A percentile compares a stretch with the other conserved stretches of the same genome.
phyloP scores from a whole-genome alignment of 2,329 filamentous ascomycete species.

The Trichoderma atroviride region DNA sequence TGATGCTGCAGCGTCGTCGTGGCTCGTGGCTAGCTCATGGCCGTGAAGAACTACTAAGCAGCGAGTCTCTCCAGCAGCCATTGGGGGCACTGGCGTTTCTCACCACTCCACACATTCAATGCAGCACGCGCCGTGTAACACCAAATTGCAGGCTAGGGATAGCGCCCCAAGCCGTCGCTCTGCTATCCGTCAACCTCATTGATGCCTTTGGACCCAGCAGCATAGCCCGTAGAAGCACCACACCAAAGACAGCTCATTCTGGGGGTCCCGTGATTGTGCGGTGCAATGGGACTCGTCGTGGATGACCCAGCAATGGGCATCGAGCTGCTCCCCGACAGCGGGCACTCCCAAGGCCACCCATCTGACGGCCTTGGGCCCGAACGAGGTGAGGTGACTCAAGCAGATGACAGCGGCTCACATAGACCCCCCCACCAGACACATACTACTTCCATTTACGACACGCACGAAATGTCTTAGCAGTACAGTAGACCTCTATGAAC shows the following conservation, averaged over 20 bases:
- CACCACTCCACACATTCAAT: conserved; percentile 15
- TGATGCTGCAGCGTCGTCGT: background rate
- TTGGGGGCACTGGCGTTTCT: background rate
- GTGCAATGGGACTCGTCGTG: background rate
- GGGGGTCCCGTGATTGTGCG: conserved; percentile 13
- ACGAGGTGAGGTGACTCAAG: background rate
- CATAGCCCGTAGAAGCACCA: conserved; percentile 13
- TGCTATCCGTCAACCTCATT: background rate
- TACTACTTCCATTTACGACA: background rate
- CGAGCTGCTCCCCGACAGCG: background rate
- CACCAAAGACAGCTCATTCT: background rate
- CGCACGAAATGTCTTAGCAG: background rate
- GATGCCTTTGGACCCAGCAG: conserved; percentile 1
- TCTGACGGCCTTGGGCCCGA: background rate
- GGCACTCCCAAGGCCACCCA: background rate
- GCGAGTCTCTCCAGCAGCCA: background rate
- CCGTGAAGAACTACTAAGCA: background rate
- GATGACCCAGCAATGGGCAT: background rate
- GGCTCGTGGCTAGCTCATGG: conserved; percentile 7
- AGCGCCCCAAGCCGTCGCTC: background rate
- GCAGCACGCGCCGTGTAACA: conserved; percentile 17
- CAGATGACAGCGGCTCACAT: conserved; percentile 1
- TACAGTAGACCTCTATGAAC: background rate
- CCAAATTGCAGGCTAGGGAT: conserved; percentile 1
- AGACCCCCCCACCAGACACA: background rate